These are phyloP conservation scores for Trypanosoma platydactyli DNA, from an alignment of 208 protist species.

Conservation along the genomic window DNA sequence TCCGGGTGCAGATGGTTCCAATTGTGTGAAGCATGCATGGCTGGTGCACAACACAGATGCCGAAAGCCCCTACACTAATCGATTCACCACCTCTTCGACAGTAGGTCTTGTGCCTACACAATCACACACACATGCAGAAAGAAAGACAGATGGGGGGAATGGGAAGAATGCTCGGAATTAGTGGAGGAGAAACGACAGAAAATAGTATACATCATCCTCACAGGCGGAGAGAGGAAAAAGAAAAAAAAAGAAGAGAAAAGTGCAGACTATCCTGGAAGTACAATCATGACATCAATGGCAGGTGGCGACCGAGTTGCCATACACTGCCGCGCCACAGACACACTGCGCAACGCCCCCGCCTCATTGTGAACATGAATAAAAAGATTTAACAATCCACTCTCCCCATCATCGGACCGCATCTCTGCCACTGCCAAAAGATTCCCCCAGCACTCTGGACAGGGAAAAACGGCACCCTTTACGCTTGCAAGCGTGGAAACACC, in stretches of 20 bases:
- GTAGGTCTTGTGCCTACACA: too few relatives aligned
- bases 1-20: constrained; percentile 15
- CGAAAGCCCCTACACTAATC: not conserved
- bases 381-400: constrained; percentile 41
- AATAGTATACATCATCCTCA: not conserved
- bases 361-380: constrained; percentile 31
- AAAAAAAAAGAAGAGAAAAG: not conserved
- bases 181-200: not conserved
- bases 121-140: too few relatives aligned
- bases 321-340: constrained; percentile 12
- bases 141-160: too few relatives aligned
- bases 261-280: constrained; percentile 12
- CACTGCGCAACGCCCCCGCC: constrained; percentile 10
- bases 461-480: constrained; percentile 38
- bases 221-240: not conserved
- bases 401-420: constrained; percentile 31
- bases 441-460: constrained; percentile 79
- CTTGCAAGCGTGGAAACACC: not conserved
- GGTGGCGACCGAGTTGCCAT: not conserved
- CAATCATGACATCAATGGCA: constrained; percentile 31
- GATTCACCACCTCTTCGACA: too few relatives aligned
- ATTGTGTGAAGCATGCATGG: not conserved
- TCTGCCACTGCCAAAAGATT: constrained; percentile 53
- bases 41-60: not conserved
- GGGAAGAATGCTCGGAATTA: too few relatives aligned